Base-by-base conservation (phyloP, 495 filamentous ascomycete genomes). In the Annulohypoxylon nitens region DNA sequence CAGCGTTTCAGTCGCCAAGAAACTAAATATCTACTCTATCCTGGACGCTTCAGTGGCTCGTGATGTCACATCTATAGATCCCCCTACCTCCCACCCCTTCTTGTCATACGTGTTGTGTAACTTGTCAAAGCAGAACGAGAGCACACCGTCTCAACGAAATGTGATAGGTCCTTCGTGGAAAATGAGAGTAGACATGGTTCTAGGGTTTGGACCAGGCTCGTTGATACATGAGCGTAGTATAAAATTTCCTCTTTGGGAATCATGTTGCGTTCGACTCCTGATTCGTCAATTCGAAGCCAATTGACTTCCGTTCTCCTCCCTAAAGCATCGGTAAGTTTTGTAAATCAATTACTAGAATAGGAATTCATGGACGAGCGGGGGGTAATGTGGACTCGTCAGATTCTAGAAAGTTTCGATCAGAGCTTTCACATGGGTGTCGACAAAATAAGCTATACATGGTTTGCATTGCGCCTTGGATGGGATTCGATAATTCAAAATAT, bases 221-320 rank as follows among this genome's bases (percentile, higher is more conserved):
- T 30, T 20, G 20, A 45, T 16, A 18, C 26, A 34, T 47, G 34
- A 23, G 48, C 25, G 23, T 20, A 10, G 9, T 64, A 37, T 48
- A 48, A n/a, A 65, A 65, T 74, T 73, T 57, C 71, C 71, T 50
- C 37, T 69, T 74, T 25, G 5, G 71, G 71, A 51, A 33, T 1
- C 11, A 70, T 74, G 61, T 23, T 74, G 71, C 71, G 71, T 33
- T 67, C 12, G 12, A 34, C 37, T 48, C 7, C 23, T 60, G n/a
- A 63, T 74, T 69, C 65, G 71, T 16, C 66, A 69, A 74, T 74
- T 43, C 47, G 41, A 39, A 58, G 12, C 59, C 57, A 47, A 61
- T 60, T 5, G 45, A 51, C 4, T 45, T 30, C 48, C 57, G 18
- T 23, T 12, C 26, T 43, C 39, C 39, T 43, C n/a, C 57, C 14